Conservation (phyloP, 176 grass and related monocot species). For the Puccinellia tenuiflora region DNA sequence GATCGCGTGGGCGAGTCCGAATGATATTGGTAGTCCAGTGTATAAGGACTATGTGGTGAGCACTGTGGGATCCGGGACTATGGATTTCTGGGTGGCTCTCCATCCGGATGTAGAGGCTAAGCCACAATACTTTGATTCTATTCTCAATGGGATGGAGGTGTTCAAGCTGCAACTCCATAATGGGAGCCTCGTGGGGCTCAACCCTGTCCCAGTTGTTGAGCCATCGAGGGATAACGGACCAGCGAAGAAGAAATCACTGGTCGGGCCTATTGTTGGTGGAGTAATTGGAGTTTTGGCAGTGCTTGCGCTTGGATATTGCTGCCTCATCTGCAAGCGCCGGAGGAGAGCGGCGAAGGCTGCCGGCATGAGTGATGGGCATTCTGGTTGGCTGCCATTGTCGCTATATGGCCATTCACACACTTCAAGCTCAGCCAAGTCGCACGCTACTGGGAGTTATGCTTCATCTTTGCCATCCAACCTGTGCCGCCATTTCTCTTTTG, state of each 20-base stretch:
- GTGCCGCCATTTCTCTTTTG: slow-evolving; percentile 88
- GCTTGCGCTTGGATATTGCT: slow-evolving; percentile 52
- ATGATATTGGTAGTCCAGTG: slow-evolving; percentile 40
- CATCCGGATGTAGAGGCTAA: slow-evolving; percentile 34
- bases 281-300: slow-evolving; percentile 42
- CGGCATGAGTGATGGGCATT: slow-evolving; percentile 66
- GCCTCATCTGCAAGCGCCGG: slow-evolving; percentile 37
- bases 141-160: slow-evolving; percentile 88
- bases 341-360: slow-evolving; percentile 53
- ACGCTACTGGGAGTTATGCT: slow-evolving; percentile 68
- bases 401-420: slow-evolving; percentile 82
- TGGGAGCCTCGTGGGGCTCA: slow-evolving; percentile 73
- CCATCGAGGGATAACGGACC: neutral
- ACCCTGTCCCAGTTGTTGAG: slow-evolving; percentile 33
- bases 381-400: slow-evolving; percentile 70
- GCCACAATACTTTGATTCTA: slow-evolving; percentile 53
- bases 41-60: slow-evolving; percentile 59
- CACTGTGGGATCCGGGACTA: slow-evolving; percentile 33
- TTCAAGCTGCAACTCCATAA: slow-evolving; percentile 70
- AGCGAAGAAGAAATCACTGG: slow-evolving; percentile 23
- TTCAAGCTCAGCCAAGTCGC: slow-evolving; percentile 55
- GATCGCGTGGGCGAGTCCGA: slow-evolving; percentile 10
- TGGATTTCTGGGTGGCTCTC: slow-evolving; percentile 67
- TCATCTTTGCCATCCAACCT: slow-evolving; percentile 88
- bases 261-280: slow-evolving; percentile 53